Evolutionary conservation across 805 yeast genomes (phyloP), one percentile per base, ranked within the genome.

Genomic region (Ogataea polymorpha): DNA sequence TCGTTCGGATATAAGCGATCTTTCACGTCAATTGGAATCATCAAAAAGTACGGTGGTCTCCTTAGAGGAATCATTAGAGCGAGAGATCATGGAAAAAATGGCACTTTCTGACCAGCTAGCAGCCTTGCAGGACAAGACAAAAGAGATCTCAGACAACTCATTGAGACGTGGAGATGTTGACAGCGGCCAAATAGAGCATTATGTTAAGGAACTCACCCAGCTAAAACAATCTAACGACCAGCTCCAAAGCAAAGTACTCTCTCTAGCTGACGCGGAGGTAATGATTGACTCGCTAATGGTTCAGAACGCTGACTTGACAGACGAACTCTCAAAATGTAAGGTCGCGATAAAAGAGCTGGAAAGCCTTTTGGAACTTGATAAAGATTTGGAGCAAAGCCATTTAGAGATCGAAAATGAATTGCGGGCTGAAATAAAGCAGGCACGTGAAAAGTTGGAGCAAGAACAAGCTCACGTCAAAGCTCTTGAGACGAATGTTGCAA

Each of bases 321-420:
- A 53, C 3, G 59, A 67, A 31, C 58, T 77, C 3, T 35, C 43
- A 0, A 41, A 45, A 3, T 52, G 77, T n/a, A 58, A 62, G 18
- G 43, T 46, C 4, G 66, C 73, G 2, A 53, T 80, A 0, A 53
- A 60, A 1, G 80, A 75, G 16, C 54, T 76, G 16, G 74, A 71
- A 29, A 79, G 75, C 42, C 49, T 80, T 23, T 73, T 72, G 41
- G 69, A 66, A 23, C 53, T 80, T 11, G 78, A 79, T 40, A 65
- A 61, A 30, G 75, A 74, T 34, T 58, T 80, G 23, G 82, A 78
- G 40, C 68, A 67, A 9, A 61, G 58, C 30, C 79, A 72, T 39
- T 21, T 52, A 1, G 67, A 61, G 16, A 60, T 73, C 0, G 80
- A 77, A 44, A 42, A 46, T 4, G 76, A 75, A 18, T 58, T 79